Conservation (phyloP, 768 basidiomycete genomes). For the Russula virescens region DNA sequence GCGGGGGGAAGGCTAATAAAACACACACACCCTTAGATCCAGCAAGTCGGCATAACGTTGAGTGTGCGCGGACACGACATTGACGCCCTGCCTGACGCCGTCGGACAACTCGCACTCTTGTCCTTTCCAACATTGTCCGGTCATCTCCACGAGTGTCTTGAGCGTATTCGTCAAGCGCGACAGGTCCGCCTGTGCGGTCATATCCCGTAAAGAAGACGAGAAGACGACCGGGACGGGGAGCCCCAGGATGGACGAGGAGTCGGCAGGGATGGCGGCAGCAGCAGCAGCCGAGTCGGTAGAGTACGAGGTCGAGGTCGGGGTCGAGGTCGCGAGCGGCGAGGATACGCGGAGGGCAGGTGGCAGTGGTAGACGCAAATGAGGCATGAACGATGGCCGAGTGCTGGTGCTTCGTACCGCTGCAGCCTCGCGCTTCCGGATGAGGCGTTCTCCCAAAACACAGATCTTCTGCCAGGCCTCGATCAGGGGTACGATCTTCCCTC, state of each 20-base stretch:
- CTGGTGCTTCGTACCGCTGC: constrained; percentile 77
- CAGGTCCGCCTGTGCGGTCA: constrained; percentile 63
- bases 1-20: background rate
- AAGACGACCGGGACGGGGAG: constrained; percentile 30
- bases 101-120: constrained; percentile 75
- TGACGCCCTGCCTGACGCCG: constrained; percentile 69
- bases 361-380: constrained; percentile 62
- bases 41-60: constrained; percentile 68
- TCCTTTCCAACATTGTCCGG: constrained; percentile 77
- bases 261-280: constrained; percentile 5
- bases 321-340: constrained; percentile 25
- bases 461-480: constrained; percentile 93
- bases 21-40: constrained; percentile 57
- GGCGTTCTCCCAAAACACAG: constrained; percentile 79
- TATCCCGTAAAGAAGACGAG: constrained; percentile 7
- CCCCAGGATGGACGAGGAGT: constrained; percentile 15
- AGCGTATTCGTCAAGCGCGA: constrained; percentile 79
- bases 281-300: constrained; percentile 31
- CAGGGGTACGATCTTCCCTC: constrained; percentile 64
- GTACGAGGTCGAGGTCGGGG: constrained; percentile 30
- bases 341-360: constrained; percentile 36
- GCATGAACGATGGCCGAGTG: constrained; percentile 52
- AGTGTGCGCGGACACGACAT: constrained; percentile 58
- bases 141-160: constrained; percentile 70
- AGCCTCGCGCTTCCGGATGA: constrained; percentile 86